Conservation (phyloP, 345 rosid species). For the Eutrema japonicum region DNA sequence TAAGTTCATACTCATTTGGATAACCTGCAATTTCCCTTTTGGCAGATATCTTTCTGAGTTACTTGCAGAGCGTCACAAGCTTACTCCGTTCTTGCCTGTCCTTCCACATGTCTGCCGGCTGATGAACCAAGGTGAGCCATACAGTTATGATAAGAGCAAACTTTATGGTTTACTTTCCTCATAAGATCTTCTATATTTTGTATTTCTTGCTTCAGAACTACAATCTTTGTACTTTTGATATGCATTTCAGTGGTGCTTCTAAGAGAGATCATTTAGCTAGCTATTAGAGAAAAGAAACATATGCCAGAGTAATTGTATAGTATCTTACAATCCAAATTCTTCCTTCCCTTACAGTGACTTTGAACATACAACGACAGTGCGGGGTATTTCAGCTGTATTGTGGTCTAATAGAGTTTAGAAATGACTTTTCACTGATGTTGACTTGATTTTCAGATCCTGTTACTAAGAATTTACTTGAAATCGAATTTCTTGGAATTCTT, state of each 20-base stretch:
- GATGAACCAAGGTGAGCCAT: constrained; percentile 78
- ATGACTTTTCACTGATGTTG: constrained; percentile 1
- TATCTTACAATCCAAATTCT: constrained; percentile 15
- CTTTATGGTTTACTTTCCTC: constrained; percentile 23
- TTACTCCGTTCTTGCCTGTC: constrained; percentile 73
- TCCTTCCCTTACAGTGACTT: not conserved
- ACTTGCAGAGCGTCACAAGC: constrained; percentile 77
- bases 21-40: constrained; percentile 7
- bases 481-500: constrained; percentile 5
- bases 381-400: constrained; percentile 5
- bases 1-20: constrained; percentile 24
- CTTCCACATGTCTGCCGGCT: constrained; percentile 70
- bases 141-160: not conserved
- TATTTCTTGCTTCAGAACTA: constrained; percentile 14
- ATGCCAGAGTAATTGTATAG: not conserved
- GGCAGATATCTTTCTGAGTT: constrained; percentile 82
- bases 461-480: constrained; percentile 9
- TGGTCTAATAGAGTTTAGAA: constrained; percentile 19
- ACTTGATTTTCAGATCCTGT: constrained; percentile 16
- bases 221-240: not conserved
- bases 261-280: constrained; percentile 19
- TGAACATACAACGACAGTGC: constrained; percentile 1
- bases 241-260: constrained; percentile 15
- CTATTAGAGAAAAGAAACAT: not conserved
- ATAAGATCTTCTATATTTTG: not conserved